Percentiles rank a stretch among this genome's conserved stretches.
phyloP scores from a whole-genome alignment of 148 eudicot species.

The Beta vulgaris region DNA sequence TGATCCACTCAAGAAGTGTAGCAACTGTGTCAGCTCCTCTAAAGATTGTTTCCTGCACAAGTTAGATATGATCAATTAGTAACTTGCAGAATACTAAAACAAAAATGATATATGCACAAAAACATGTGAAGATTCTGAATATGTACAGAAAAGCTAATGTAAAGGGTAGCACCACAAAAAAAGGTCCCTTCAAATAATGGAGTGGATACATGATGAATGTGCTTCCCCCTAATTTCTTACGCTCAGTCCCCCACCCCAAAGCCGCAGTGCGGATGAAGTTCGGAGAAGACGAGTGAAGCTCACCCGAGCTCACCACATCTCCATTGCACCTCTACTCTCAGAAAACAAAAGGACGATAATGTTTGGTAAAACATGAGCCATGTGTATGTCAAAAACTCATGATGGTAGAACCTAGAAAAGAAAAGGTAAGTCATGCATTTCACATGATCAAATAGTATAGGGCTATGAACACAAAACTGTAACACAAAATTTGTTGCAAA shows the following conservation, averaged over 20 bases:
- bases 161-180: not conserved
- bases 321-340: too few relatives aligned
- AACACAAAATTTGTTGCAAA: not conserved
- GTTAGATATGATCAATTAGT: not conserved
- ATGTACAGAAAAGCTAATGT: not conserved
- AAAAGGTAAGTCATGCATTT: conserved; percentile 1
- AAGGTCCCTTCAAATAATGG: too few relatives aligned
- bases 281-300: too few relatives aligned
- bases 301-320: too few relatives aligned
- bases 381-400: not conserved
- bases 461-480: not conserved
- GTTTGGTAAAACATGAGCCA: not conserved
- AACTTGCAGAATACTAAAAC: too few relatives aligned
- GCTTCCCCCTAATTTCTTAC: too few relatives aligned
- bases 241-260: too few relatives aligned
- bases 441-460: conserved; percentile 21
- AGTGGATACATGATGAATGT: too few relatives aligned
- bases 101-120: not conserved
- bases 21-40: conserved; percentile 87
- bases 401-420: too few relatives aligned
- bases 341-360: not conserved
- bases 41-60: conserved; percentile 66
- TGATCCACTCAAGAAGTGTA: conserved; percentile 67
- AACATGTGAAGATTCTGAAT: too few relatives aligned
- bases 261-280: too few relatives aligned